phyloP scores from a whole-genome alignment of 805 yeast species.

The Saccharomycopsis fermentans region DNA sequence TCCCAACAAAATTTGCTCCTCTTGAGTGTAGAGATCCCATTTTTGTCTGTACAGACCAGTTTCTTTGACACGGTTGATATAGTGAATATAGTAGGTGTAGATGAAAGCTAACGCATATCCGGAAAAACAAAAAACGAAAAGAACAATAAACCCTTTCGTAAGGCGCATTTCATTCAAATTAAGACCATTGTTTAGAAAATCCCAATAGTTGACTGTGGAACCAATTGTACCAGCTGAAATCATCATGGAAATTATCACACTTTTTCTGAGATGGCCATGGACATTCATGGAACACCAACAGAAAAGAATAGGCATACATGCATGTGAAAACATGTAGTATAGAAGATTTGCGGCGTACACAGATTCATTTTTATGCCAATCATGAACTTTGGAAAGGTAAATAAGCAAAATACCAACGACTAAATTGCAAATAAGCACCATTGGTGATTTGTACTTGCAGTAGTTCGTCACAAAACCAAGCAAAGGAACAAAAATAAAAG shows the following conservation, averaged over 20 bases:
- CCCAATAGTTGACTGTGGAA: conserved; percentile 29
- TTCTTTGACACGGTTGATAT: background rate
- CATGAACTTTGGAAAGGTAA: background rate
- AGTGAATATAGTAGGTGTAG: background rate
- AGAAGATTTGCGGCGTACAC: background rate
- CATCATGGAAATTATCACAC: conserved; percentile 48
- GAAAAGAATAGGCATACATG: conserved; percentile 55
- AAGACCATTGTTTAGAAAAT: conserved; percentile 26
- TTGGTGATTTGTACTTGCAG: background rate
- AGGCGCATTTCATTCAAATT: background rate
- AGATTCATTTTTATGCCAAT: background rate
- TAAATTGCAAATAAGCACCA: background rate
- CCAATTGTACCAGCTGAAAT: conserved; percentile 68
- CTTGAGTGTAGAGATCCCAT: background rate
- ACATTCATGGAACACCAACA: conserved; percentile 40
- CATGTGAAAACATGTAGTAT: conserved; percentile 21
- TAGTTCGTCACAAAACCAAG: background rate
- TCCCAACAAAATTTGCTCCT: conserved; percentile 1
- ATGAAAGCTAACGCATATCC: background rate
- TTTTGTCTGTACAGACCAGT: conserved; percentile 5
- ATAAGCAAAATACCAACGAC: background rate
- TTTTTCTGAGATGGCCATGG: conserved; percentile 47
- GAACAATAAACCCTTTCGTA: conserved; percentile 3
- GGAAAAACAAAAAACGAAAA: conserved; percentile 3
- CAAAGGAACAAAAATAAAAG: background rate